Evolutionary conservation across 345 rosid species (phyloP).

Genomic region (Gossypium rotundifolium): DNA sequence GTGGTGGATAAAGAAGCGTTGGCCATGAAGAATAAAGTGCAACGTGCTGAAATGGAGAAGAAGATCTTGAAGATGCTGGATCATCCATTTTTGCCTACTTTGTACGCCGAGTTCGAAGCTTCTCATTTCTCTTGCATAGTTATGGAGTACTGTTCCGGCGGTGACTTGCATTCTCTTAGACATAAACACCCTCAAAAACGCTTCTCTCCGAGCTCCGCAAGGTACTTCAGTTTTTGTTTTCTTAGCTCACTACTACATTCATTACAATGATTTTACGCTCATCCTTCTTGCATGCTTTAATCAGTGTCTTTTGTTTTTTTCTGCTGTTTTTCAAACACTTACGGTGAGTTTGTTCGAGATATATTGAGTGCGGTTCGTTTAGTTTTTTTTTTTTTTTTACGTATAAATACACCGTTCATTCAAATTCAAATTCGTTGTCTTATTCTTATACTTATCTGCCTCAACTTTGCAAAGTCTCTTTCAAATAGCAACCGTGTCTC

Average conservation of each 20-base stretch:
- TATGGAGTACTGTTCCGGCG: conserved; percentile 93
- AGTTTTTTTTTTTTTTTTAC: too few relatives aligned
- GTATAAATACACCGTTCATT: too few relatives aligned
- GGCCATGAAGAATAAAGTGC: conserved; percentile 64
- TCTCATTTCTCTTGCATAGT: conserved; percentile 82
- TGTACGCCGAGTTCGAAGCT: conserved; percentile 82
- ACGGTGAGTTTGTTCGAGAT: too few relatives aligned
- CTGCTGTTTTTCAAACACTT: background rate
- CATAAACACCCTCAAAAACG: conserved; percentile 55
- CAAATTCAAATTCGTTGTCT: too few relatives aligned
- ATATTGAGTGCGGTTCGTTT: too few relatives aligned
- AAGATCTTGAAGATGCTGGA: conserved; percentile 74
- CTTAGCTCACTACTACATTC: background rate
- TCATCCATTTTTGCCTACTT: conserved; percentile 84
- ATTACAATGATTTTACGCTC: background rate
- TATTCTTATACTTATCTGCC: background rate
- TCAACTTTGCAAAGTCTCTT: background rate
- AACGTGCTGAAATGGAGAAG: conserved; percentile 78
- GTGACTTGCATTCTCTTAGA: conserved; percentile 76
- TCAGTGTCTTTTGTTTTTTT: background rate
- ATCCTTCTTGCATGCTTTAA: background rate
- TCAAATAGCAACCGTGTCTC: background rate
- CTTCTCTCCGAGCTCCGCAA: conserved; percentile 63
- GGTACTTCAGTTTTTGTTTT: conserved; percentile 31
- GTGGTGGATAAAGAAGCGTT: conserved; percentile 77